Base-by-base conservation (phyloP, 805 yeast species). In the Yarrowia sp. region DNA sequence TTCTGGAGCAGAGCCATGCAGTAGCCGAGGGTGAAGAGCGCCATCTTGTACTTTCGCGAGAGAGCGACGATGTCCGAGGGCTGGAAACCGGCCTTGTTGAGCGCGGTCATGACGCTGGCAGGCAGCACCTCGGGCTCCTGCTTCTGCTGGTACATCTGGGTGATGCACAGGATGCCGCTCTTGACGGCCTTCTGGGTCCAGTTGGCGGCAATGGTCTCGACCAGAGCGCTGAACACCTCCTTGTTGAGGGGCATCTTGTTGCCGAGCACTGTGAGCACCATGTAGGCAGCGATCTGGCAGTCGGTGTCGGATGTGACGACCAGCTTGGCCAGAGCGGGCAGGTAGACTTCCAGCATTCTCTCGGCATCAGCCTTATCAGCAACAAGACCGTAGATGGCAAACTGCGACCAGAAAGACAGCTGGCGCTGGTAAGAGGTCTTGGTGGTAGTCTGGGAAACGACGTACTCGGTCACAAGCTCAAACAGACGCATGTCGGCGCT, bases 201-300 rank as follows among this genome's bases (percentile, higher is more conserved):
- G 65, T 76, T 77, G 12, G 77, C 66, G 32, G 84, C 73, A 24
- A 88, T 80, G 1, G 88, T 83, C 64, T 81, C 83, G 32, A 82
- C 77, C 0, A 88, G 82, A 6, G 91, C 90, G 56, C 80, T 73
- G 16, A 84, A 73, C 14, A 88, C 81, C 13, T 79, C 77, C 31
- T 63, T 47, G 6, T 82, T 77, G 39, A 94, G 78, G 6, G 90
- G 87, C 53, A 85, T 80, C 47, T 93, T 86, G 3, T 93, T 79
- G 6, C 87, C 81, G 58, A 92, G 76, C 2, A 93, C 97, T 0
- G 93, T 82, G 22, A 93, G 71, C 13, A 91, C 78, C 51, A 96
- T 88, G 72, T 89, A 93, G 1, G 93, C 90, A 18, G 97, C 86
- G 63, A 90, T 80, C 71, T 88, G 94, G 56, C 86, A 80, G 68